These are phyloP conservation scores for Boechera retrofracta DNA, from an alignment of 345 rosid species.

Conservation along the genomic window DNA sequence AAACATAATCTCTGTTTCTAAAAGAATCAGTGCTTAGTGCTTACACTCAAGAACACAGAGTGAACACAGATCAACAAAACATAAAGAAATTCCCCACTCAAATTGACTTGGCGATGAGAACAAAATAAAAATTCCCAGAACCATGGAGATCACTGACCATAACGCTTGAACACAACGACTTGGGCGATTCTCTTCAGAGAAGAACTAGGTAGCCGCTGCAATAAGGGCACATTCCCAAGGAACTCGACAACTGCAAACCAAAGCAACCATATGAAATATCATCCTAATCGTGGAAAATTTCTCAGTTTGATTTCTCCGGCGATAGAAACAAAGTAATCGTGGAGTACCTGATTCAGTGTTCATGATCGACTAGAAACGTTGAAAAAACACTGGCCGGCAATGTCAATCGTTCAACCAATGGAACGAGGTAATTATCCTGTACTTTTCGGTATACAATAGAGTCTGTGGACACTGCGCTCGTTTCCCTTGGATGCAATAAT, in stretches of 20 bases:
- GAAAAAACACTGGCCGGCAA: neutral
- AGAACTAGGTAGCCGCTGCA: slow-evolving; percentile 71
- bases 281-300: neutral
- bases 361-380: slow-evolving; percentile 37
- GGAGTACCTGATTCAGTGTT: slow-evolving; percentile 52
- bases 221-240: slow-evolving; percentile 70
- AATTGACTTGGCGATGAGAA: neutral
- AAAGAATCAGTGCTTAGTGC: neutral
- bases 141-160: slow-evolving; percentile 50
- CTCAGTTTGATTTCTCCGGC: neutral
- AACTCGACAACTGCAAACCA: slow-evolving; percentile 67
- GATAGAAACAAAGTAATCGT: neutral
- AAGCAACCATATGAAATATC: slow-evolving; percentile 1
- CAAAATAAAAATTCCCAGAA: slow-evolving; percentile 11
- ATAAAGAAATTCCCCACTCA: neutral
- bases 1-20: neutral
- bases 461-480: neutral
- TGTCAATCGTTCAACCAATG: neutral
- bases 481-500: neutral
- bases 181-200: slow-evolving; percentile 71
- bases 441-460: neutral
- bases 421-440: neutral
- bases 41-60: neutral
- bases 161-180: slow-evolving; percentile 55
- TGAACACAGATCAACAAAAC: neutral